These are phyloP conservation scores for Sclerotinia subarctica DNA, from an alignment of 2,329 filamentous ascomycete species.

Conservation along the genomic window DNA sequence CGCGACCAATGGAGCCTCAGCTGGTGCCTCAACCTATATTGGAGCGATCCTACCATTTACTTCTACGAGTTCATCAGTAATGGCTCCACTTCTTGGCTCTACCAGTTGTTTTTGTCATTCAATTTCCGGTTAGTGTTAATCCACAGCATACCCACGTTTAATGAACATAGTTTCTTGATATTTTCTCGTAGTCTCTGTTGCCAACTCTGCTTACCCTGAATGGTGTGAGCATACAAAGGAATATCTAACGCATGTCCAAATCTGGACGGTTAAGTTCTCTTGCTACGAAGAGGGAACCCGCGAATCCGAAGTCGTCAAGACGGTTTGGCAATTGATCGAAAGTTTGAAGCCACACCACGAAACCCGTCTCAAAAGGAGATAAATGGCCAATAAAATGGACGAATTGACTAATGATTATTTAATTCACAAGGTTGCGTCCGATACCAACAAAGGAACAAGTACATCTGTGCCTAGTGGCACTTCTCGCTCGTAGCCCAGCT, in stretches of 20 bases:
- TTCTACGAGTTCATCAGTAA: not conserved
- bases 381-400: not conserved
- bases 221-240: not conserved
- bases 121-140: not conserved
- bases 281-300: not conserved
- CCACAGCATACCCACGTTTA: not conserved
- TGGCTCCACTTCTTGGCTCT: not conserved
- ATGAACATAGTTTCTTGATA: not conserved
- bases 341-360: not conserved
- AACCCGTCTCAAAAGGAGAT: not conserved
- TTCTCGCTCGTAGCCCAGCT: not conserved
- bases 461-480: not conserved
- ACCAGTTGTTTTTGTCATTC: too few relatives aligned
- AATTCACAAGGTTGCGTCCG: not conserved
- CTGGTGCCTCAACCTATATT: not conserved
- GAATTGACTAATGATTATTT: not conserved
- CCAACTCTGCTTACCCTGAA: not conserved
- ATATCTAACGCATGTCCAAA: not conserved
- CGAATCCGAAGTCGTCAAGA: not conserved
- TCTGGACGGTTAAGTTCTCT: not conserved
- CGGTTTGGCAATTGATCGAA: not conserved
- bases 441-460: not conserved
- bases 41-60: not conserved
- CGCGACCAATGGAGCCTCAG: not conserved
- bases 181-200: not conserved